Percentiles rank a stretch among this genome's conserved stretches.
These are phyloP conservation scores for Fraxinus greggii DNA, from an alignment of 305 asterid species.

Conservation along the genomic window DNA sequence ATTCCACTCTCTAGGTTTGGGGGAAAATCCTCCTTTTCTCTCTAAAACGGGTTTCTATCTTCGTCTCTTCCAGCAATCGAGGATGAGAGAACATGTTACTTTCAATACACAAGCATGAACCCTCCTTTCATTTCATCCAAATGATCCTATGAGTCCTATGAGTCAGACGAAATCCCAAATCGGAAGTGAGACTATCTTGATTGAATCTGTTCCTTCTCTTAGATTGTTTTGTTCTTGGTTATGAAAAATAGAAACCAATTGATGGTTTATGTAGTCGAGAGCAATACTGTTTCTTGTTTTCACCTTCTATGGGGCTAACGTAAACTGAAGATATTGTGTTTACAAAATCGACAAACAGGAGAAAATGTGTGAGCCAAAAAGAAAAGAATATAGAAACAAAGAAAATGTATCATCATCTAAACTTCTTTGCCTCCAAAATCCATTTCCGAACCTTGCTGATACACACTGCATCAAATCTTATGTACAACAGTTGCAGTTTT, in stretches of 20 bases:
- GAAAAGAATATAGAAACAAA: neutral
- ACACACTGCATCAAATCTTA: conserved; percentile 48
- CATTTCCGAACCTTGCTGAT: conserved; percentile 38
- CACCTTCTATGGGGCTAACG: neutral
- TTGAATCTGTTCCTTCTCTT: neutral
- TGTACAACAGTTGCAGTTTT: conserved; percentile 37
- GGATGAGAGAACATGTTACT: neutral
- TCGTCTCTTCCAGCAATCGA: neutral
- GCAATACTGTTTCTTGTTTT: neutral
- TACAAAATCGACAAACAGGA: neutral
- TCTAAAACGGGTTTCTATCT: neutral
- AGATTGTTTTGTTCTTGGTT: neutral
- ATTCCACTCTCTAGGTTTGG: neutral
- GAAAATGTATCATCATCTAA: conserved; percentile 34
- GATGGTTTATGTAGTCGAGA: neutral
- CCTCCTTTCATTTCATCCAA: neutral
- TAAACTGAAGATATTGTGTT: neutral
- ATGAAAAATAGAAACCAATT: neutral
- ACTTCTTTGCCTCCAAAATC: conserved; percentile 61
- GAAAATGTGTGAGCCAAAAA: neutral
- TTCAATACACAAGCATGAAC: neutral
- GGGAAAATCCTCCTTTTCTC: neutral
- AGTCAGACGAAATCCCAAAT: neutral
- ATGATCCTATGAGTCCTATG: neutral
- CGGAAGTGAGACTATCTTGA: neutral